Evolutionary conservation across 768 basidiomycete genomes (phyloP).

Genomic region (Agaricus subrufescens): DNA sequence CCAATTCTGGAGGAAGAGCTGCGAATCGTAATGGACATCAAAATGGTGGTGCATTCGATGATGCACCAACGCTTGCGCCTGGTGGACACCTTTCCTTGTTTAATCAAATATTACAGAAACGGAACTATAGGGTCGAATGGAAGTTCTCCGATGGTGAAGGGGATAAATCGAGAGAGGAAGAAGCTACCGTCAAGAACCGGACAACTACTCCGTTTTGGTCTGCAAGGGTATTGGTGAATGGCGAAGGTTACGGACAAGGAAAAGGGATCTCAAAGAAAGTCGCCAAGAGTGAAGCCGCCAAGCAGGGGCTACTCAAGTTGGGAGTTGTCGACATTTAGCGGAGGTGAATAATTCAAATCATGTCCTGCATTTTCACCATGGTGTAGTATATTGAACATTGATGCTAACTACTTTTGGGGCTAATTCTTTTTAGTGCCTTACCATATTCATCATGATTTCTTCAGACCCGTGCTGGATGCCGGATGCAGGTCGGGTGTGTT

Average conservation of each 20-base stretch:
- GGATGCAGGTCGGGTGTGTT: conserved; percentile 3
- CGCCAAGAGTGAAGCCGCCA: conserved; percentile 79
- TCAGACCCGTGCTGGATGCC: conserved; percentile 10
- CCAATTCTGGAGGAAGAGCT: conserved; percentile 7
- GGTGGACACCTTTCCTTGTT: conserved; percentile 73
- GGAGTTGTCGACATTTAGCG: conserved; percentile 36
- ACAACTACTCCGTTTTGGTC: conserved; percentile 76
- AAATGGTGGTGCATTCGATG: background rate
- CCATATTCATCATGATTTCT: conserved; percentile 3
- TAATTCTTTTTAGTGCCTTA: background rate
- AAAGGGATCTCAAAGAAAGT: conserved; percentile 73
- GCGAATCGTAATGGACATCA: background rate
- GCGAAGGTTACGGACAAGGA: conserved; percentile 55
- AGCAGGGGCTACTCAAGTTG: conserved; percentile 58
- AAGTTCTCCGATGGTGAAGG: conserved; percentile 42
- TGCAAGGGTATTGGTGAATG: conserved; percentile 60
- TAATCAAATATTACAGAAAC: conserved; percentile 71
- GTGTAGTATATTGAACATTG: background rate
- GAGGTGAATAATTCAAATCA: conserved; percentile 30
- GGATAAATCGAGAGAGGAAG: conserved; percentile 15
- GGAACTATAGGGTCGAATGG: conserved; percentile 62
- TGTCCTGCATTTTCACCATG: background rate
- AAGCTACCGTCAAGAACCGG: conserved; percentile 32
- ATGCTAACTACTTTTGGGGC: conserved; percentile 1
- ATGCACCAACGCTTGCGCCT: conserved; percentile 23